Conservation (phyloP, 2,329 filamentous ascomycete genomes). For the Penicillium sp. region DNA sequence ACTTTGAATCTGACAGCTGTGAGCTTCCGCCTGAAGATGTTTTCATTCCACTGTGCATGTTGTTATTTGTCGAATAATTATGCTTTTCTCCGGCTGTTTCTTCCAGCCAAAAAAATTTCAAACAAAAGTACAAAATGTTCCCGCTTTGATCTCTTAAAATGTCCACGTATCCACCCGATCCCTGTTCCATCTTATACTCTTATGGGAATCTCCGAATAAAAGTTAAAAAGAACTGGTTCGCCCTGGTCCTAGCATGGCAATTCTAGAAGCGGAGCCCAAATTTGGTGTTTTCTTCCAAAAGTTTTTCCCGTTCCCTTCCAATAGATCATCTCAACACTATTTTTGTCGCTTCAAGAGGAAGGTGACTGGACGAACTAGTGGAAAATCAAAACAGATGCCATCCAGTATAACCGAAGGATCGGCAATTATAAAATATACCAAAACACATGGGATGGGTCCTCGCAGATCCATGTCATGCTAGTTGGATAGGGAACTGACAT, state of each 20-base stretch:
- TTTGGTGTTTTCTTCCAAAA: neutral
- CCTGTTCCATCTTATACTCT: neutral
- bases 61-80: neutral
- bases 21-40: neutral
- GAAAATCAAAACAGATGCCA: conserved; percentile 17
- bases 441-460: conserved; percentile 19
- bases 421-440: conserved; percentile 27
- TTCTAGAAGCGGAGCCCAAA: neutral
- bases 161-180: conserved; percentile 7
- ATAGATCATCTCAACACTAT: neutral
- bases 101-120: neutral
- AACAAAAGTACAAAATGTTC: neutral
- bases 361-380: conserved; percentile 18
- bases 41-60: neutral
- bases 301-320: neutral
- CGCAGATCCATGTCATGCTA: conserved; percentile 13
- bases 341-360: conserved; percentile 14
- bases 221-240: conserved; percentile 8
- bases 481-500: conserved; percentile 6
- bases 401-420: conserved; percentile 26
- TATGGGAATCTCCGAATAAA: neutral
- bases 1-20: conserved; percentile 5
- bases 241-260: neutral
- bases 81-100: neutral
- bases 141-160: neutral